Evolutionary conservation across 345 rosid species (phyloP).

Genomic region (Populus alba): DNA sequence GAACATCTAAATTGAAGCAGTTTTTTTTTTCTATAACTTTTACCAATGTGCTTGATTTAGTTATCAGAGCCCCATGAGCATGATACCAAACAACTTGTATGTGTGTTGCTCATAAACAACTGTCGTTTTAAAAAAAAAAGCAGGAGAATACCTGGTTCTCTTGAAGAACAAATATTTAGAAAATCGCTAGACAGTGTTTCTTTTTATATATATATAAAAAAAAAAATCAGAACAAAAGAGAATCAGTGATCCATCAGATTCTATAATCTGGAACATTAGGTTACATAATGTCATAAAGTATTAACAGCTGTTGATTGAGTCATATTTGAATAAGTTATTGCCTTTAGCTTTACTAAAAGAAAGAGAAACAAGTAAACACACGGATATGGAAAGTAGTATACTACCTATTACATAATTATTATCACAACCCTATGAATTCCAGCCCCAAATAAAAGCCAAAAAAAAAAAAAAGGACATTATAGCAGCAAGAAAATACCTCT

Average conservation of each 20-base stretch:
- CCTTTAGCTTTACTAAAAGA: background rate
- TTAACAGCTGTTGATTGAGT: background rate
- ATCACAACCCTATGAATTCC: background rate
- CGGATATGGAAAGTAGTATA: background rate
- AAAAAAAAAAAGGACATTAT: background rate
- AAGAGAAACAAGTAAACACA: background rate
- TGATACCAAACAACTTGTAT: background rate
- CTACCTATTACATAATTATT: background rate
- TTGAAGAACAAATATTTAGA: background rate
- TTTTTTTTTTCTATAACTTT: background rate
- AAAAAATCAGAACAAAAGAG: background rate
- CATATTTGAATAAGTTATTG: background rate
- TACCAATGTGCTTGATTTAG: background rate
- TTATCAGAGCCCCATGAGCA: background rate
- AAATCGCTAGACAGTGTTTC: background rate
- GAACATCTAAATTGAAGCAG: background rate
- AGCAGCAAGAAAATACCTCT: constrained; percentile 44
- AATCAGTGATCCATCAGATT: background rate
- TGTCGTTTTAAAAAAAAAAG: background rate
- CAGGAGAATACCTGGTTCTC: background rate
- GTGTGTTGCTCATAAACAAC: background rate
- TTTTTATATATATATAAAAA: background rate
- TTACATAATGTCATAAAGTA: background rate
- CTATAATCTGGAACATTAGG: background rate
- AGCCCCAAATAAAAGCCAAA: background rate